phyloP scores from a whole-genome alignment of 352 stramenopile genomes.

The Phytopythium kandeliae region DNA sequence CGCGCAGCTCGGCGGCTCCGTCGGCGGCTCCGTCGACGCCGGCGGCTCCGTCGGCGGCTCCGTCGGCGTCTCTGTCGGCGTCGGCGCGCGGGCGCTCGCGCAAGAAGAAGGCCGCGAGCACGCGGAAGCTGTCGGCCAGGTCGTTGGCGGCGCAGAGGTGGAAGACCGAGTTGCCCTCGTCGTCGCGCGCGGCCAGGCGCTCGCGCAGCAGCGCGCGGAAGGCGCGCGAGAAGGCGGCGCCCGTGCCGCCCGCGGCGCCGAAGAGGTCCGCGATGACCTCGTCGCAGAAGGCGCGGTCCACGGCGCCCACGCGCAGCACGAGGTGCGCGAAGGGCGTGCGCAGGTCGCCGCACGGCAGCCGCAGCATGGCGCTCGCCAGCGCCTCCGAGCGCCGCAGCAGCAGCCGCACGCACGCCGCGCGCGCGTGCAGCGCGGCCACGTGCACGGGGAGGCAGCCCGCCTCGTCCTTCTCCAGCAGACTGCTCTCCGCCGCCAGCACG shows the following conservation, averaged over 20 bases:
- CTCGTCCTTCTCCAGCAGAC: constrained; percentile 74
- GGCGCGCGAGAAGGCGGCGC: constrained; percentile 15
- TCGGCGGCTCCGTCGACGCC: too few species aligned
- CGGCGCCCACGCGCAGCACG: constrained; percentile 51
- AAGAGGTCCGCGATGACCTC: constrained; percentile 35
- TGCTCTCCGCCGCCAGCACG: constrained; percentile 44
- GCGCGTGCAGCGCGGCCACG: constrained; percentile 59
- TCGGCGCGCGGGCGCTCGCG: constrained; percentile 5
- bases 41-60: too few species aligned
- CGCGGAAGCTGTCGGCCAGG: constrained; percentile 34
- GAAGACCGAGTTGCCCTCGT: constrained; percentile 76
- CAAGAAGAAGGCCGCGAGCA: constrained; percentile 39
- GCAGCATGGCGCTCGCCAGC: constrained; percentile 61
- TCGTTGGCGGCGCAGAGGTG: constrained; percentile 73
- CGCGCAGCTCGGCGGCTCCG: constrained; percentile 20
- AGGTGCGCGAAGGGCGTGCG: constrained; percentile 66
- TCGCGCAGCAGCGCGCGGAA: constrained; percentile 46
- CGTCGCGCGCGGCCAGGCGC: constrained; percentile 45
- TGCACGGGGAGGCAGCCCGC: constrained; percentile 82
- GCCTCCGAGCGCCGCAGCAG: constrained; percentile 57
- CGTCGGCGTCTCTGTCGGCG: too few species aligned
- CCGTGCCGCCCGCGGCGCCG: constrained; percentile 10
- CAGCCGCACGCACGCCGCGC: constrained; percentile 29
- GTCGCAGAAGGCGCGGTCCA: constrained; percentile 47
- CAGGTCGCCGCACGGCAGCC: constrained; percentile 56